These are phyloP conservation scores for Blastobotrys capitulatus DNA, from an alignment of 1,139 yeast genomes.

Conservation along the genomic window DNA sequence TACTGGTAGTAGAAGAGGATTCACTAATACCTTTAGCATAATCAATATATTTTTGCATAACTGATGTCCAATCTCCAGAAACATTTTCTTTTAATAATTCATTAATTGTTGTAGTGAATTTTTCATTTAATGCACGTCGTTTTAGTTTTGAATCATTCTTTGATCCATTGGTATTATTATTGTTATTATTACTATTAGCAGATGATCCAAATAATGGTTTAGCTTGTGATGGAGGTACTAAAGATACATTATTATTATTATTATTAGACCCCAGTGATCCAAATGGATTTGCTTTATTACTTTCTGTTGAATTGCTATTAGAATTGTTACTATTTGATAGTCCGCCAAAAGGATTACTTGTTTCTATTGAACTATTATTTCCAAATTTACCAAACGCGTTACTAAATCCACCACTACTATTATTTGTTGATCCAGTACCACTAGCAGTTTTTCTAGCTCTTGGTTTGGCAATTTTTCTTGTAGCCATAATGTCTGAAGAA, in stretches of 20 bases:
- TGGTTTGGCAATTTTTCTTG: conserved; percentile 63
- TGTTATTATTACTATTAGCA: background rate
- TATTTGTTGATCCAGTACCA: background rate
- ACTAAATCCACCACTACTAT: background rate
- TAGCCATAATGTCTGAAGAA: conserved; percentile 56
- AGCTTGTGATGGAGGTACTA: conserved; percentile 6
- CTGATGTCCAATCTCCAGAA: conserved; percentile 51
- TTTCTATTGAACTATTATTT: background rate
- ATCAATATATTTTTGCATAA: conserved; percentile 55
- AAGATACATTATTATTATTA: background rate
- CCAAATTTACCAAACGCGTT: background rate
- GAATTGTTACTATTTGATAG: background rate
- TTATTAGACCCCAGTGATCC: background rate
- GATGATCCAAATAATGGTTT: background rate
- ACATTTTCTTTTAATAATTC: conserved; percentile 43
- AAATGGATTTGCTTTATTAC: conserved; percentile 7
- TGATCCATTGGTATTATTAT: background rate
- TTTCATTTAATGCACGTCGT: conserved; percentile 56
- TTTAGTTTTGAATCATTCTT: conserved; percentile 16
- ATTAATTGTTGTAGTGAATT: conserved; percentile 49
- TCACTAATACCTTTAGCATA: conserved; percentile 44
- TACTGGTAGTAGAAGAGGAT: background rate
- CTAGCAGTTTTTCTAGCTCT: conserved; percentile 24
- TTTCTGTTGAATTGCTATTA: background rate
- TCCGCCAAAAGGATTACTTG: conserved; percentile 9